Conservation (phyloP, 2,329 filamentous ascomycete species). For the Aureobasidium mangrovei region DNA sequence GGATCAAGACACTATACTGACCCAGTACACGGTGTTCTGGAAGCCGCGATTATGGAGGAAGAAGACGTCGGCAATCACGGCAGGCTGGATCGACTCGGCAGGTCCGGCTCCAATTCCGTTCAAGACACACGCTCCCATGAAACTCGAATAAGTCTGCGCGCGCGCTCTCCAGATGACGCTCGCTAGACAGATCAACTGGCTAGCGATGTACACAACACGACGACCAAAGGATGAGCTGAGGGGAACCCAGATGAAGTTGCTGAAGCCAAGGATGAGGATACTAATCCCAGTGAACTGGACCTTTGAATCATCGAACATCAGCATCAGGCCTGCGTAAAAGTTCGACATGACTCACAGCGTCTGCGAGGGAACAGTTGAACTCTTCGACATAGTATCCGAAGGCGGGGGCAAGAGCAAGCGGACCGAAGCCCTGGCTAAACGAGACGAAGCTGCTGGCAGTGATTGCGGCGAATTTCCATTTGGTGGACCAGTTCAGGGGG, state of each 20-base stretch:
- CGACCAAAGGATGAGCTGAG: conserved; percentile 45
- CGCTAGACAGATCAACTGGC: conserved; percentile 44
- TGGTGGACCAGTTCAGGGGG: conserved; percentile 41
- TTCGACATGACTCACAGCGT: conserved; percentile 29
- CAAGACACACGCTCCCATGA: conserved; percentile 54
- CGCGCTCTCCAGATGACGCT: conserved; percentile 50
- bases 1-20: not conserved
- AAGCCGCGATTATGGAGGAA: conserved; percentile 57
- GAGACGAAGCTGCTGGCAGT: conserved; percentile 37
- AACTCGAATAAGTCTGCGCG: conserved; percentile 50
- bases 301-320: too few relatives aligned
- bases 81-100: conserved; percentile 53
- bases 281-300: conserved; percentile 49
- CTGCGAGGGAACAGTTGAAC: conserved; percentile 45
- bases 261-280: conserved; percentile 50
- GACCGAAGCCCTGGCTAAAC: conserved; percentile 48
- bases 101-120: conserved; percentile 56
- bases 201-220: conserved; percentile 45
- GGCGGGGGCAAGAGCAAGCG: conserved; percentile 49
- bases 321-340: too few relatives aligned
- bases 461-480: conserved; percentile 44
- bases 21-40: conserved; percentile 53
- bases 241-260: conserved; percentile 50
- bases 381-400: conserved; percentile 49
- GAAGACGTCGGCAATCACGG: conserved; percentile 56